These are phyloP conservation scores for Candida germanica DNA, from an alignment of 805 yeast genomes.

Conservation along the genomic window DNA sequence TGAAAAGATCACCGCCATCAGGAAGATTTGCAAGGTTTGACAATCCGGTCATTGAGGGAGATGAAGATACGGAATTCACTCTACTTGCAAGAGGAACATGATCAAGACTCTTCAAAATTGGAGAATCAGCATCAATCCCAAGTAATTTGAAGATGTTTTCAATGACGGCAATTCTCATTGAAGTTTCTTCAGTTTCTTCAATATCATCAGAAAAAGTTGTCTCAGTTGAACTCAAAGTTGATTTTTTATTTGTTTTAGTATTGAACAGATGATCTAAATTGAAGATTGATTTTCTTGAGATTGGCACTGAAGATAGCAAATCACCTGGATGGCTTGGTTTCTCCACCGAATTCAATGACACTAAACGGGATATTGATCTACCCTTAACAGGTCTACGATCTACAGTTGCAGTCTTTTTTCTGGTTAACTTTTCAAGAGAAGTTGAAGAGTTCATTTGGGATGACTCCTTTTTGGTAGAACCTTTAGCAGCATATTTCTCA, in stretches of 20 bases:
- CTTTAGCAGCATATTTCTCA: constrained; percentile 27
- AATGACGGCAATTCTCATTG: constrained; percentile 59
- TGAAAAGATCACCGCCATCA: constrained; percentile 3
- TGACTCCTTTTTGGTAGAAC: background rate
- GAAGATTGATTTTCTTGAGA: constrained; percentile 43
- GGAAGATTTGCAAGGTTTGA: constrained; percentile 18
- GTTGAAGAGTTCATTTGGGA: constrained; percentile 3
- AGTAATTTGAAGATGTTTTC: constrained; percentile 68
- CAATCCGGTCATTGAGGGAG: constrained; percentile 30
- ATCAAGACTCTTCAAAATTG: constrained; percentile 3
- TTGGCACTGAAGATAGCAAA: constrained; percentile 74
- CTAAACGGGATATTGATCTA: constrained; percentile 33
- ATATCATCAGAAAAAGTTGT: constrained; percentile 48
- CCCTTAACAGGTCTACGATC: constrained; percentile 7
- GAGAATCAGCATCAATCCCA: constrained; percentile 49
- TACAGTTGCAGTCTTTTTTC: constrained; percentile 7
- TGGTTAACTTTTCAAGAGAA: constrained; percentile 5
- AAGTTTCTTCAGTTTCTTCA: constrained; percentile 70
- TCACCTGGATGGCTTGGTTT: constrained; percentile 78
- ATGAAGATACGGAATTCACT: constrained; percentile 20
- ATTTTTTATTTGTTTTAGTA: constrained; percentile 5
- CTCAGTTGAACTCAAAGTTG: constrained; percentile 6
- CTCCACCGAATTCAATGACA: constrained; percentile 48
- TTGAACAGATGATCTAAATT: constrained; percentile 13
- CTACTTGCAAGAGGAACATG: constrained; percentile 21